Evolutionary conservation across 1,284 basidiomycete species (phyloP).

Genomic region (Exobasidium rhododendri): DNA sequence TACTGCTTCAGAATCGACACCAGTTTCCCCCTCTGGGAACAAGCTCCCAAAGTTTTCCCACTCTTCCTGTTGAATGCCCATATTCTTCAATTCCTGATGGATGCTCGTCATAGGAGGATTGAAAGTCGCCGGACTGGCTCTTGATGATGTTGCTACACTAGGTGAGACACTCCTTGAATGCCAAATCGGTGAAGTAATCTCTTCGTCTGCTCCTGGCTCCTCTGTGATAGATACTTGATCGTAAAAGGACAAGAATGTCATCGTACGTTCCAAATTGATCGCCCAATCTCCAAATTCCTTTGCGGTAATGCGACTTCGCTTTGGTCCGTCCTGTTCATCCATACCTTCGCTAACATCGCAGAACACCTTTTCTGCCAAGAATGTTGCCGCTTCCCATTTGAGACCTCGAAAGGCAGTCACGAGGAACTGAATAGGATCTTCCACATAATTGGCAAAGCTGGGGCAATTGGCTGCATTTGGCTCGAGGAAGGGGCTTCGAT

Average conservation of each 20-base stretch:
- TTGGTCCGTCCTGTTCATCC: conserved; percentile 53
- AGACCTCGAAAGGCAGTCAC: conserved; percentile 87
- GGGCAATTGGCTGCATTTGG: conserved; percentile 68
- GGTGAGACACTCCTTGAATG: conserved; percentile 29
- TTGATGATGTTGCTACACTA: neutral
- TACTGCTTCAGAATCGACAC: neutral
- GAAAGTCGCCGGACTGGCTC: neutral
- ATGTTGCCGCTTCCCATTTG: conserved; percentile 77
- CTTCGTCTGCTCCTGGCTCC: conserved; percentile 26
- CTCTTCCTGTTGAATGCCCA: conserved; percentile 11
- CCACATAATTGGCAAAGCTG: conserved; percentile 79
- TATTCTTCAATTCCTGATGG: conserved; percentile 1
- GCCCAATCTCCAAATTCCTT: conserved; percentile 83
- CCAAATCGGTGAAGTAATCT: conserved; percentile 29
- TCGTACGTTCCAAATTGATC: conserved; percentile 61
- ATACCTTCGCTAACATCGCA: conserved; percentile 63
- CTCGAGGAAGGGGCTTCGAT: conserved; percentile 97
- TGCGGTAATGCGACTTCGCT: conserved; percentile 66
- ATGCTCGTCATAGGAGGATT: neutral
- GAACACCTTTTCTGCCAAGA: conserved; percentile 80
- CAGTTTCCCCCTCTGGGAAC: neutral
- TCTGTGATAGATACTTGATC: neutral
- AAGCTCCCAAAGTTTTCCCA: conserved; percentile 5
- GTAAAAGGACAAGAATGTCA: neutral
- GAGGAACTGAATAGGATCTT: conserved; percentile 78